Base-by-base conservation (phyloP, 305 asterid genomes). In the Andrographis paniculata region DNA sequence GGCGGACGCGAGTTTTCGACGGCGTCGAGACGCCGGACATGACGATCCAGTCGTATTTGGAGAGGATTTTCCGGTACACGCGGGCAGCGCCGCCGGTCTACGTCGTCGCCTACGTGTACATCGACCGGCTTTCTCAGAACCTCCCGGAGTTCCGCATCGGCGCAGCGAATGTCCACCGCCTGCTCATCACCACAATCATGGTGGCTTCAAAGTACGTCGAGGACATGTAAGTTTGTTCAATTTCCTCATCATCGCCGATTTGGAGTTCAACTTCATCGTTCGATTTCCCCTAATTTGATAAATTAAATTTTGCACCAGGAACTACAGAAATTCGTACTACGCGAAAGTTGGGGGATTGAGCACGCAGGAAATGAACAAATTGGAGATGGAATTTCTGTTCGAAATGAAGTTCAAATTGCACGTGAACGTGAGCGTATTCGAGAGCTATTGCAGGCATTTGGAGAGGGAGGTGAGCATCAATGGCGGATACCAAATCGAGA, bases 381-480 rank as follows among this genome's bases (percentile, higher is more conserved):
- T 89, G 69, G 98, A 89, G 71, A 6, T 83, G 0, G 88, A 86
- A 14, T 73, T 80, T 3, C 52, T 89, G 70, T 86, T 89, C 70
- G 7, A 76, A 78, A 72, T 89, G 80, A 83, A 75, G 36, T 89
- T 89, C 75, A 89, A 80, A 42, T n/a, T 89, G 67, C 98, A 89
- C 39, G 96, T 89, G 48, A 89, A 89, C 67, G 83, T 89, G 55
- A 82, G 94, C 53, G 96, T 89, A 1, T 86, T 61, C 28, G 86
- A 85, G 79, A 83, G 98, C 11, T 89, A 89, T 28, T 89, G 98
- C 55, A 40, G 92, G 61, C 98, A 89, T 73, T 70, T 89, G 64
- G 96, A 86, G 62, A 86, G 98, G 27, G 98, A 89, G 66, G 96
- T 86, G 48, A 72, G 98, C 40, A 73, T 71, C 35, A 96, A 95